Percentiles rank a stretch among this genome's conserved stretches.
Evolutionary conservation across 2,329 filamentous ascomycete genomes (phyloP).

Genomic region (Catunica adiposa): DNA sequence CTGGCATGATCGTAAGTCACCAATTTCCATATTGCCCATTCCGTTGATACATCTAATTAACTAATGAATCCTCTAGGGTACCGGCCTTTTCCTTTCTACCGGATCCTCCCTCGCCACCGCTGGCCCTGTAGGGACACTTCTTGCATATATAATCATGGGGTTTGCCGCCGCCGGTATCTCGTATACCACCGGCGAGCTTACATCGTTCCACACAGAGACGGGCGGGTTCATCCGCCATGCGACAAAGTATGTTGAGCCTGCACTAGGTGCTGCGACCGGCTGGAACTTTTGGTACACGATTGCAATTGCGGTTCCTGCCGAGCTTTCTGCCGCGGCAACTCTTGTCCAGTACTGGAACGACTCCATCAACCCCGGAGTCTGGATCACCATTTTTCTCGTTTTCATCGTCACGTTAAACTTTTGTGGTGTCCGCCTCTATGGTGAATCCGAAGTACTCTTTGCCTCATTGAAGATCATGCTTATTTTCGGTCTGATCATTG

Average conservation of each 20-base stretch:
- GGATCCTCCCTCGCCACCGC: conserved; percentile 31
- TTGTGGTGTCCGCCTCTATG: conserved; percentile 26
- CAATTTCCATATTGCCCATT: not conserved
- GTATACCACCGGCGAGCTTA: conserved; percentile 25
- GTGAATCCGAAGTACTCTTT: conserved; percentile 34
- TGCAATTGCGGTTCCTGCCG: conserved; percentile 23
- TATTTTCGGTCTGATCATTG: conserved; percentile 25
- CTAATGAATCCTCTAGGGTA: conserved; percentile 20
- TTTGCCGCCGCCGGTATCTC: conserved; percentile 41
- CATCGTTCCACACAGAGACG: conserved; percentile 18
- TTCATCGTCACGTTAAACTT: conserved; percentile 23
- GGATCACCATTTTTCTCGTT: conserved; percentile 23
- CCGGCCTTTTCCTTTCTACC: conserved; percentile 34
- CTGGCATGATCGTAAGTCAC: conserved; percentile 18
- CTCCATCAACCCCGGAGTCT: conserved; percentile 24
- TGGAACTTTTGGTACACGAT: conserved; percentile 24
- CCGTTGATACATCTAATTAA: not conserved
- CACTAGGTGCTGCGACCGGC: conserved; percentile 18
- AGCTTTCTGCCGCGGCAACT: conserved; percentile 25
- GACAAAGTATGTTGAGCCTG: conserved; percentile 20
- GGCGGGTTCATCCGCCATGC: conserved; percentile 21
- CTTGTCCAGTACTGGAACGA: conserved; percentile 24
- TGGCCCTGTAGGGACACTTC: conserved; percentile 26
- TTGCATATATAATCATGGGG: conserved; percentile 27
- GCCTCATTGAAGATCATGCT: conserved; percentile 29